phyloP scores from a whole-genome alignment of 192 early-diverging fungal species.

The Spinellus fusiger region DNA sequence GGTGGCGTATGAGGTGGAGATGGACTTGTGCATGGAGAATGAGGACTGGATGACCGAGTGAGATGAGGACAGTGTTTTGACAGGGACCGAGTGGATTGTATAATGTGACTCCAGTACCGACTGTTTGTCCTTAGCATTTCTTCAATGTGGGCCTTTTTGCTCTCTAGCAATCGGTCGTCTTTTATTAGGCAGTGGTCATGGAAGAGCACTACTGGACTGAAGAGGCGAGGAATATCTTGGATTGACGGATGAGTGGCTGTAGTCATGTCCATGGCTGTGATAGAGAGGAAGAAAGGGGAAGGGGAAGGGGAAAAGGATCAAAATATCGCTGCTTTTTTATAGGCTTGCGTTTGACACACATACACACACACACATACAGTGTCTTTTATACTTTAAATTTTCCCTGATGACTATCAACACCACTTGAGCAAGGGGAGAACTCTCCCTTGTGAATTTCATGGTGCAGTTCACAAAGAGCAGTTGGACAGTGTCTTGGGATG shows the following conservation, averaged over 20 bases:
- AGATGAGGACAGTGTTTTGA: no score
- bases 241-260: neutral
- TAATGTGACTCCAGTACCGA: constrained; percentile 10
- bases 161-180: neutral
- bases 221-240: neutral
- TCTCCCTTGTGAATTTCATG: no score
- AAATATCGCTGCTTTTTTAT: neutral
- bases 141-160: constrained; percentile 6
- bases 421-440: no score
- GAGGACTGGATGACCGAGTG: no score
- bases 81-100: constrained; percentile 10
- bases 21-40: neutral
- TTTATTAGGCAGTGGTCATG: constrained; percentile 1
- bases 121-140: constrained; percentile 11
- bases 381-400: neutral
- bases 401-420: no score
- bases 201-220: constrained; percentile 15
- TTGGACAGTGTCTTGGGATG: no score
- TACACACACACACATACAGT: no score
- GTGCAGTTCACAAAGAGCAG: no score
- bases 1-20: constrained; percentile 4
- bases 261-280: neutral
- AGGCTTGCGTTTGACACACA: no score
- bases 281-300: neutral
- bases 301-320: neutral